These are phyloP conservation scores for Elsinoe australis DNA, from an alignment of 2,329 filamentous ascomycete species.

Conservation along the genomic window DNA sequence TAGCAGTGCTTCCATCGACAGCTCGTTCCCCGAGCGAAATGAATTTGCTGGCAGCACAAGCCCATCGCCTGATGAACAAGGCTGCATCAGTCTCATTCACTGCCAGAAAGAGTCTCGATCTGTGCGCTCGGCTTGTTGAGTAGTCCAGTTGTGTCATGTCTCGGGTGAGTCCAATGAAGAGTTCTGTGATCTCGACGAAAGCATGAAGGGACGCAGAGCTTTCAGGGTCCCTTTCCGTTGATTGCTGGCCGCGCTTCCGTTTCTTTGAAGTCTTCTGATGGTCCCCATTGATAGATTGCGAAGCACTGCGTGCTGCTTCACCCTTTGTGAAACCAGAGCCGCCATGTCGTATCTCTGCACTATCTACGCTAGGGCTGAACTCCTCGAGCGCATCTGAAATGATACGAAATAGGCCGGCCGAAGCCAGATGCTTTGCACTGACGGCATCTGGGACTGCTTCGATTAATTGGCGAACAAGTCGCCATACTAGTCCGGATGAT, in stretches of 20 bases:
- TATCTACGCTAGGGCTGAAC: not conserved
- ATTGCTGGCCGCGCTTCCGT: not conserved
- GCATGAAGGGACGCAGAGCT: not conserved
- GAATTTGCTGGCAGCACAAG: not conserved
- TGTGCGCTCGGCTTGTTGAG: too few relatives aligned
- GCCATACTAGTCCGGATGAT: slow-evolving; percentile 45
- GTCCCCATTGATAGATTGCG: not conserved
- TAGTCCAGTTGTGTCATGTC: not conserved
- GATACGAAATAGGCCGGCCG: slow-evolving; percentile 8
- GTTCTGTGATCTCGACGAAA: not conserved
- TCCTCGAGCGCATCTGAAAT: slow-evolving; percentile 16
- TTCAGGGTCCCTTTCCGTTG: not conserved
- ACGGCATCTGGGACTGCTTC: slow-evolving; percentile 14
- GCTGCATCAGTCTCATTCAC: slow-evolving; percentile 1
- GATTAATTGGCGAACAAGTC: slow-evolving; percentile 40
- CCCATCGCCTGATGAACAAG: not conserved
- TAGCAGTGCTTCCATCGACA: not conserved
- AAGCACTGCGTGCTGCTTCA: not conserved
- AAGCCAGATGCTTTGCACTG: slow-evolving; percentile 12
- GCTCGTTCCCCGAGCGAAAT: not conserved
- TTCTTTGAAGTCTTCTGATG: not conserved
- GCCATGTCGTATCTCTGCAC: not conserved
- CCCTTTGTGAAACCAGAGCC: not conserved
- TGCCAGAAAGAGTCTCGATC: not conserved
- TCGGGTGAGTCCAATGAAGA: not conserved